A percentile compares a stretch with the other conserved stretches of the same genome.
These are phyloP conservation scores for Syzygium malaccense DNA, from an alignment of 441 rosid species.

Conservation along the genomic window DNA sequence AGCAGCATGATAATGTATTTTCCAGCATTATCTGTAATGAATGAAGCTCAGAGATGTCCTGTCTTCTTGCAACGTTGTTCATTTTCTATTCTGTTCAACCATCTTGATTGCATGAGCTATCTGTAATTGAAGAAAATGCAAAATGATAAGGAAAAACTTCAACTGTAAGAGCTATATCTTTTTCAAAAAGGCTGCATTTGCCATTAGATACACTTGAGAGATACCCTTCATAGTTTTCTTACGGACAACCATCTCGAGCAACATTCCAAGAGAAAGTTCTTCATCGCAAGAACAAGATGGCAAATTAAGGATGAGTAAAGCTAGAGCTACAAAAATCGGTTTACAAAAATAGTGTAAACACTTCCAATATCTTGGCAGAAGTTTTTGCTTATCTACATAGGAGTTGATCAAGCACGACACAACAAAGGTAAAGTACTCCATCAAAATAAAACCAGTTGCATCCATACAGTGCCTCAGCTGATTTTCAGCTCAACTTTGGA, in stretches of 20 bases:
- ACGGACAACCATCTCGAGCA: not conserved
- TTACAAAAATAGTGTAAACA: not conserved
- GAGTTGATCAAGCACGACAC: not conserved
- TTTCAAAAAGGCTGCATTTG: not conserved
- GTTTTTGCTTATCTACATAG: not conserved
- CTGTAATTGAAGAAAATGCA: not conserved
- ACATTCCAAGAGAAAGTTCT: not conserved
- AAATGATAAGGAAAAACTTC: not conserved
- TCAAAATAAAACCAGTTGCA: not conserved
- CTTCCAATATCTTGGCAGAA: not conserved
- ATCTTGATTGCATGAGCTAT: not conserved
- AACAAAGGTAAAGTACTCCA: not conserved
- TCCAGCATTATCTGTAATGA: not conserved
- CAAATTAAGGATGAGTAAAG: not conserved
- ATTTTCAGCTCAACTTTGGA: not conserved
- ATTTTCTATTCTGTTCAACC: not conserved
- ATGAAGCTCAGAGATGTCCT: not conserved
- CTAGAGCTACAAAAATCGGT: not conserved
- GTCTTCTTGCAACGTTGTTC: not conserved
- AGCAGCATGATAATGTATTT: not conserved
- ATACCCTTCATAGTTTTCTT: not conserved
- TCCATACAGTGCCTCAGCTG: not conserved
- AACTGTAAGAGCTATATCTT: not conserved
- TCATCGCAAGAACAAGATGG: not conserved
- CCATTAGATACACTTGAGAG: not conserved